Evolutionary conservation across 306 rosid genomes (phyloP).

Genomic region (Sophora flavescens): DNA sequence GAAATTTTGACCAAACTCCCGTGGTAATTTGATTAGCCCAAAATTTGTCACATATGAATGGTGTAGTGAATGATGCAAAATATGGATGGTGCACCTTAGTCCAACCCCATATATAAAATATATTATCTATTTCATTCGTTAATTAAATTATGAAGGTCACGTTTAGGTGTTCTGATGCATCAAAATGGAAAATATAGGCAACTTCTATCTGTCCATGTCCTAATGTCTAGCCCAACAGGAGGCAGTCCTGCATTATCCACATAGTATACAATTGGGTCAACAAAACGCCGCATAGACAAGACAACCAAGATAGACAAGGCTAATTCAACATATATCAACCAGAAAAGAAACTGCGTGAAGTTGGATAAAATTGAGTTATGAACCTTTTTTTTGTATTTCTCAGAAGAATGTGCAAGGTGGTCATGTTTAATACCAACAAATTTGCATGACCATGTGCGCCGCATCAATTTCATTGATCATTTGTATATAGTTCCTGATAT

Average conservation of each 20-base stretch:
- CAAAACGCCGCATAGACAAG: conserved; percentile 38
- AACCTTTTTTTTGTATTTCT: not conserved
- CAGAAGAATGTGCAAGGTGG: not conserved
- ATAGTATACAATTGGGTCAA: conserved; percentile 25
- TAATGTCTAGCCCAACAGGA: conserved; percentile 28
- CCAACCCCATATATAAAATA: not conserved
- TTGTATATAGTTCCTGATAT: not conserved
- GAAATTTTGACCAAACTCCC: no score
- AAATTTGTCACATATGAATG: no score
- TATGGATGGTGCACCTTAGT: no score
- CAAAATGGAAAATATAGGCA: not conserved
- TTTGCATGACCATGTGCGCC: conserved; percentile 41
- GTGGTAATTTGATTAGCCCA: no score
- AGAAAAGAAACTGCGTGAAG: conserved; percentile 21
- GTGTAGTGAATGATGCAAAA: no score
- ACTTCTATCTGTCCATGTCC: conserved; percentile 27
- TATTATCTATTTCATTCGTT: not conserved
- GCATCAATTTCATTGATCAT: not conserved
- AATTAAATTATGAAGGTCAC: conserved; percentile 20
- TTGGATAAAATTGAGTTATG: not conserved
- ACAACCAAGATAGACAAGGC: conserved; percentile 21
- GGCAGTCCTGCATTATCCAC: conserved; percentile 28
- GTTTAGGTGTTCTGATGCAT: not conserved
- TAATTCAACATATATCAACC: not conserved
- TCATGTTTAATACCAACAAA: conserved; percentile 20